Percentiles rank a stretch among this genome's conserved stretches.
Evolutionary conservation across 2,329 filamentous ascomycete genomes (phyloP).

Genomic region (Penicillium expansum): DNA sequence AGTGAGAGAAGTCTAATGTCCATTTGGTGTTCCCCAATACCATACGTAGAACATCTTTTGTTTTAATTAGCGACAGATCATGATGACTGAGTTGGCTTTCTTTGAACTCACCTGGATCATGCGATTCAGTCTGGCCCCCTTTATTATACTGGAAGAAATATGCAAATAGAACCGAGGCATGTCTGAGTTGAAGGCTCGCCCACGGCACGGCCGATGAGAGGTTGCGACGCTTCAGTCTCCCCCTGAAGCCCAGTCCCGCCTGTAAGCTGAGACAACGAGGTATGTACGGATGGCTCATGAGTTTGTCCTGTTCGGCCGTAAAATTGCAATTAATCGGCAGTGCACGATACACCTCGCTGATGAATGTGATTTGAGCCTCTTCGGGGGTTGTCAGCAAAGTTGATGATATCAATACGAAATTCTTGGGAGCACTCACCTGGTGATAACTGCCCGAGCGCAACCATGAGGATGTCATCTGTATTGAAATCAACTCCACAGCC

Average conservation of each 20-base stretch:
- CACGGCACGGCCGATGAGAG: conserved; percentile 73
- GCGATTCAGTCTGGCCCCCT: conserved; percentile 43
- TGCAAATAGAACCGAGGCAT: conserved; percentile 61
- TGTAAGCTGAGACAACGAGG: conserved; percentile 76
- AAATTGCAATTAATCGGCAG: conserved; percentile 77
- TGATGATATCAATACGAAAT: conserved; percentile 35
- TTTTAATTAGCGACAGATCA: conserved; percentile 6
- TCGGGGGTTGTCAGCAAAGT: conserved; percentile 18
- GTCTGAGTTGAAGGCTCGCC: conserved; percentile 71
- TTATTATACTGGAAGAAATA: conserved; percentile 65
- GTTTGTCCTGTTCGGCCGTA: conserved; percentile 70
- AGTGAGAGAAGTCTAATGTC: conserved; percentile 65
- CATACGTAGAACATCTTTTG: conserved; percentile 66
- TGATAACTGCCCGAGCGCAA: conserved; percentile 55
- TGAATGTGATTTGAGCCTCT: conserved; percentile 63
- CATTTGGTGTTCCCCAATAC: conserved; percentile 74
- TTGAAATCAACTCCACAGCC: conserved; percentile 50
- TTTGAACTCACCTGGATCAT: conserved; percentile 57
- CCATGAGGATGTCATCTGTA: conserved; percentile 69
- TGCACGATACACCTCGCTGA: conserved; percentile 65
- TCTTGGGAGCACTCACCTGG: conserved; percentile 36
- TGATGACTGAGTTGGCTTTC: neutral
- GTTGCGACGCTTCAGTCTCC: conserved; percentile 59
- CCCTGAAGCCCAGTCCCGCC: conserved; percentile 71
- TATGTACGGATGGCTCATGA: conserved; percentile 70